phyloP scores from a whole-genome alignment of 1,139 yeast genomes.

The Saccharomyces hybrid region DNA sequence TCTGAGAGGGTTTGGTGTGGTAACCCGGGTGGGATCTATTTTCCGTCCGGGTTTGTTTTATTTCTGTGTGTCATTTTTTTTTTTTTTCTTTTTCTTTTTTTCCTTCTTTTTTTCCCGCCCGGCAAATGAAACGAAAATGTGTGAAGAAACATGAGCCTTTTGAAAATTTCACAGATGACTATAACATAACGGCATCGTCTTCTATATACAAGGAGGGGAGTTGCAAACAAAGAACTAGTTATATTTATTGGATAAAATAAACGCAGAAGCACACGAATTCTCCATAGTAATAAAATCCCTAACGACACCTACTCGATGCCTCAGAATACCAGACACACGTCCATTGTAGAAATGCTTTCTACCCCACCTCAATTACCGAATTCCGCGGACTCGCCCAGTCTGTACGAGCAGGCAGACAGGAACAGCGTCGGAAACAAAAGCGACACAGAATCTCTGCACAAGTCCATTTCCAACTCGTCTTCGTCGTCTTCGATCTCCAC shows the following conservation, averaged over 20 bases:
- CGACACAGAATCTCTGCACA: background rate
- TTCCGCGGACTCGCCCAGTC: conserved; percentile 6
- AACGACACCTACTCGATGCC: conserved; percentile 7
- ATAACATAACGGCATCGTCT: background rate
- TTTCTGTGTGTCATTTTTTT: background rate
- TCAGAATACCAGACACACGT: conserved; percentile 43
- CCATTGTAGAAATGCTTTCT: conserved; percentile 77
- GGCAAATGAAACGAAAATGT: background rate
- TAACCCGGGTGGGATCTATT: background rate
- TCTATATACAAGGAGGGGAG: background rate
- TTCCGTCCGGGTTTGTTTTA: background rate
- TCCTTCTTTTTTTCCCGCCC: background rate
- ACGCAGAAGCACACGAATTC: background rate
- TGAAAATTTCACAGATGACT: background rate
- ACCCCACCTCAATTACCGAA: conserved; percentile 60
- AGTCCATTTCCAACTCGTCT: background rate
- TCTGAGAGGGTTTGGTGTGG: background rate
- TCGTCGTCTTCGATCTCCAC: conserved; percentile 10
- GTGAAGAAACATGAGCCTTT: conserved; percentile 1
- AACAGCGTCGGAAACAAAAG: background rate
- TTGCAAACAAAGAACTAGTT: background rate
- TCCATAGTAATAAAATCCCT: conserved; percentile 3
- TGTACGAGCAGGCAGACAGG: conserved; percentile 1
- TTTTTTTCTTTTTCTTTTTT: background rate
- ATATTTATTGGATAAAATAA: background rate